A percentile compares a stretch with the other conserved stretches of the same genome.
Conservation (phyloP, 164 flowering plant species). For the Pachysandra terminalis region DNA sequence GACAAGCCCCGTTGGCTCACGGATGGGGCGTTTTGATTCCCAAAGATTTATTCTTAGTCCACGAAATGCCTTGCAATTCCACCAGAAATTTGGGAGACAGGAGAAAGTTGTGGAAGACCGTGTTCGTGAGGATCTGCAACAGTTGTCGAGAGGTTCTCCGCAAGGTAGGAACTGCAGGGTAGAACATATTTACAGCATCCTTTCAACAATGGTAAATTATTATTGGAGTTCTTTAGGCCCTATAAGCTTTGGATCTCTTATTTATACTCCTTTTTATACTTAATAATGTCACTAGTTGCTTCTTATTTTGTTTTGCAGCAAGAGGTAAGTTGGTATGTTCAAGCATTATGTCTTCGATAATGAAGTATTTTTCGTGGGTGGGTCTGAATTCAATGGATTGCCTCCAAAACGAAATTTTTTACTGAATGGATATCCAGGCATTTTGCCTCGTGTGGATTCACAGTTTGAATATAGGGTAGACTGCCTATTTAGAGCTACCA, state of each 20-base stretch:
- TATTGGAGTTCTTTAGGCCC: slow-evolving; percentile 19
- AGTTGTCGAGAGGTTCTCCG: slow-evolving; percentile 64
- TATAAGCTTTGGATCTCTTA: background rate
- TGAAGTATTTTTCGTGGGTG: slow-evolving; percentile 60
- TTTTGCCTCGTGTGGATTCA: slow-evolving; percentile 51
- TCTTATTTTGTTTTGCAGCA: slow-evolving; percentile 62
- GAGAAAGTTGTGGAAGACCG: slow-evolving; percentile 73
- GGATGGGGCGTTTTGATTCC: slow-evolving; percentile 53
- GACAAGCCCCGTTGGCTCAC: slow-evolving; percentile 46
- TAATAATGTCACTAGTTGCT: slow-evolving; percentile 35
- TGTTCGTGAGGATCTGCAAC: slow-evolving; percentile 67
- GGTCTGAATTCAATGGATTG: slow-evolving; percentile 52
- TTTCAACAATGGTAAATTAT: slow-evolving; percentile 43
- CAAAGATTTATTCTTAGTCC: slow-evolving; percentile 62
- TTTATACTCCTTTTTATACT: slow-evolving; percentile 1
- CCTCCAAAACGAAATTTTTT: slow-evolving; percentile 42
- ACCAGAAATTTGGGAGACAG: slow-evolving; percentile 28
- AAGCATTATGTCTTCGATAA: slow-evolving; percentile 64
- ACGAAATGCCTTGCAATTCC: slow-evolving; percentile 21
- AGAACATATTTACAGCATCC: slow-evolving; percentile 35
- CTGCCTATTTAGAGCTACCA: slow-evolving; percentile 50
- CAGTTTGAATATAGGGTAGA: slow-evolving; percentile 49
- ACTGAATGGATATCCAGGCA: slow-evolving; percentile 46
- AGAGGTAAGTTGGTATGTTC: slow-evolving; percentile 90
- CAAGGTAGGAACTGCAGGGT: slow-evolving; percentile 81